Percentiles rank a stretch among this genome's conserved stretches.
Conservation (phyloP, 768 basidiomycete genomes). For the Leccinellum luteum region DNA sequence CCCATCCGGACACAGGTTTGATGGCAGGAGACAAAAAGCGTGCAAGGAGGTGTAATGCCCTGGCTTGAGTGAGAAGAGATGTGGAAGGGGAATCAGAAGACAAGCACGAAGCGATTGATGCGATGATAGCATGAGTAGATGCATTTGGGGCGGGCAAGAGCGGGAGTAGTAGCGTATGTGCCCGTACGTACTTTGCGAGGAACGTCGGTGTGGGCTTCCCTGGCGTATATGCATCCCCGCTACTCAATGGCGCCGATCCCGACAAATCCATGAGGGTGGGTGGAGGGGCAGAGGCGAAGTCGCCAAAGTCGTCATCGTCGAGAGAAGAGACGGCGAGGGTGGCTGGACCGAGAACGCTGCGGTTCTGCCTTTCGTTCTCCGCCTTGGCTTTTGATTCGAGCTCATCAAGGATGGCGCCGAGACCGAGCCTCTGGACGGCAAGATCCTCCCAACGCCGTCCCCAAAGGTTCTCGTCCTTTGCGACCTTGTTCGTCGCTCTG, state of each 20-base stretch:
- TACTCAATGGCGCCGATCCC: constrained; percentile 4
- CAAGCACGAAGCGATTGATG: constrained; percentile 44
- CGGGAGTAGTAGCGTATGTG: constrained; percentile 60
- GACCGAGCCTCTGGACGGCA: constrained; percentile 42
- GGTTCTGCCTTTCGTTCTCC: constrained; percentile 31
- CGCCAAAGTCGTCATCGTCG: constrained; percentile 85
- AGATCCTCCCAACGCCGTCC: constrained; percentile 67
- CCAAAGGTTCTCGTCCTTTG: constrained; percentile 78
- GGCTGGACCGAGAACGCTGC: constrained; percentile 49
- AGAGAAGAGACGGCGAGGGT: constrained; percentile 48
- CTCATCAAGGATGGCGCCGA: constrained; percentile 53
- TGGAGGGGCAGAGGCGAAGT: constrained; percentile 58
- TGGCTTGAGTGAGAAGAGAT: constrained; percentile 57
- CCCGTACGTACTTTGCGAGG: constrained; percentile 62
- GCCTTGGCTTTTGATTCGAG: constrained; percentile 47
- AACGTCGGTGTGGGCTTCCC: constrained; percentile 32
- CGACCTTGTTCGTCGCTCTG: constrained; percentile 59
- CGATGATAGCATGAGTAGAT: constrained; percentile 65
- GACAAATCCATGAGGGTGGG: constrained; percentile 22
- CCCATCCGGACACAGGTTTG: constrained; percentile 71
- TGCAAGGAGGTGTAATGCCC: constrained; percentile 67
- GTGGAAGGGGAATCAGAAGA: constrained; percentile 37
- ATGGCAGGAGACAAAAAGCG: constrained; percentile 69
- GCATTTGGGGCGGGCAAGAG: constrained; percentile 56
- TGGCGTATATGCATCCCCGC: constrained; percentile 18